Evolutionary conservation across 2,329 filamentous ascomycete species (phyloP), one percentile per base, ranked within the genome.

Genomic region (Arthroderma sp.): DNA sequence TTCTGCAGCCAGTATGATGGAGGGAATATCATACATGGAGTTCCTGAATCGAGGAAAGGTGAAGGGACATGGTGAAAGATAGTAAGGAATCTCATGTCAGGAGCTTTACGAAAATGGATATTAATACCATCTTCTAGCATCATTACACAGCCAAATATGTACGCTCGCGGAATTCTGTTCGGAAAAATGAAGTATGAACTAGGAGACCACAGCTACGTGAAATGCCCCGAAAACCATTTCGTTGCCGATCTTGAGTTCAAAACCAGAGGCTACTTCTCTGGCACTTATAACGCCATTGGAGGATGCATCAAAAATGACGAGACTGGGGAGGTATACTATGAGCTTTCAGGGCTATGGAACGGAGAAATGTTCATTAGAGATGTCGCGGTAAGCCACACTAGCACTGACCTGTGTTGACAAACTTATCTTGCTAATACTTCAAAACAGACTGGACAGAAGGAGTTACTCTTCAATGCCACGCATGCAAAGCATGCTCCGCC

Each of bases 171-270:
- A 37, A 97, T 98, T 60, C 78, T 98, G 7, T 96, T 98, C 67
- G 93, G 93, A 52, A 97, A 96, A 72, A 97, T 98, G 93, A 97
- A 96, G 73, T 98, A 97, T 72, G 93, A 98, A 75, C 82, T 98
- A 6, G 93, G 91, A 62, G 91, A 97, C 70, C 91, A 95, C 75
- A 95, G 91, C 70, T 88, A 90, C 65, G 88, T 98, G 19, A 82
- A 85, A 63, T 97, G 93, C 70, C 89, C 91, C 0, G 91, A 97
- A 70, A 81, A 89, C 17, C 85, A 90, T 58, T 78, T 98, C 17
- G 81, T 84, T 25, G 91, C 90, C 60, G 91, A 98, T 69, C 84
- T 98, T 60, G 93, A 98, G 63, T 98, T 98, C 80, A 97, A 97
- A 76, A 94, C 89, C 55, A 97, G 97, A 73, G 93, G 93, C 4